phyloP scores from a whole-genome alignment of 106 monocot genomes.

The Dendrobium nobile region DNA sequence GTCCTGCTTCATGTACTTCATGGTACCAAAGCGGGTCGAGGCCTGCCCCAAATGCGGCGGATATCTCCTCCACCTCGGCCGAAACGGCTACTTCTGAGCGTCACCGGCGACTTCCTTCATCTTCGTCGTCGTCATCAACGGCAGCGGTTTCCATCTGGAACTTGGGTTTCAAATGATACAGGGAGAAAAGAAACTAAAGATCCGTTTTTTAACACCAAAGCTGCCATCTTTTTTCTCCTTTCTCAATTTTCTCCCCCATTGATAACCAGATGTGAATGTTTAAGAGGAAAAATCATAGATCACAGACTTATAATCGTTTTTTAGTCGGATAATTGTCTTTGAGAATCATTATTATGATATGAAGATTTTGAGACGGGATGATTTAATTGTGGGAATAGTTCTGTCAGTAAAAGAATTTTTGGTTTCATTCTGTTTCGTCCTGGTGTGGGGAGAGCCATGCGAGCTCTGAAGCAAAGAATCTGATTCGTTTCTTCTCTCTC shows the following conservation, averaged over 20 bases:
- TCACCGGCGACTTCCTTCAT: not conserved
- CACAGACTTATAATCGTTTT: not conserved
- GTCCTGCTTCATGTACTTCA: slow-evolving; percentile 77
- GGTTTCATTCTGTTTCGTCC: slow-evolving; percentile 2
- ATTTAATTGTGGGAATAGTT: not conserved
- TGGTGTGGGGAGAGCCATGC: not conserved
- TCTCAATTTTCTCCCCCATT: not conserved
- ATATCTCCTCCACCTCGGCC: slow-evolving; percentile 45
- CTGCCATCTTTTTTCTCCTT: not conserved
- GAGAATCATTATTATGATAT: not conserved
- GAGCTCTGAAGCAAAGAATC: slow-evolving; percentile 1
- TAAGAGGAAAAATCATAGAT: not conserved
- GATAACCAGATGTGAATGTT: not conserved
- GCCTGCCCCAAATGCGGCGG: slow-evolving; percentile 74
- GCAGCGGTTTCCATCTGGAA: not conserved
- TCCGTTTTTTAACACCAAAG: not conserved
- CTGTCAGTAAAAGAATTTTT: slow-evolving; percentile 2
- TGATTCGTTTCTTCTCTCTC: slow-evolving; percentile 9
- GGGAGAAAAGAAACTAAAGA: not conserved
- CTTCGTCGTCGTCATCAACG: not conserved
- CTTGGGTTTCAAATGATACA: not conserved
- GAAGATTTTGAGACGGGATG: not conserved
- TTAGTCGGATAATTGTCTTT: not conserved
- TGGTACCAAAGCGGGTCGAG: slow-evolving; percentile 51
- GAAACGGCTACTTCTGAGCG: slow-evolving; percentile 18